These are phyloP conservation scores for Gillenia trifoliata DNA, from an alignment of 306 rosid species.

Conservation along the genomic window DNA sequence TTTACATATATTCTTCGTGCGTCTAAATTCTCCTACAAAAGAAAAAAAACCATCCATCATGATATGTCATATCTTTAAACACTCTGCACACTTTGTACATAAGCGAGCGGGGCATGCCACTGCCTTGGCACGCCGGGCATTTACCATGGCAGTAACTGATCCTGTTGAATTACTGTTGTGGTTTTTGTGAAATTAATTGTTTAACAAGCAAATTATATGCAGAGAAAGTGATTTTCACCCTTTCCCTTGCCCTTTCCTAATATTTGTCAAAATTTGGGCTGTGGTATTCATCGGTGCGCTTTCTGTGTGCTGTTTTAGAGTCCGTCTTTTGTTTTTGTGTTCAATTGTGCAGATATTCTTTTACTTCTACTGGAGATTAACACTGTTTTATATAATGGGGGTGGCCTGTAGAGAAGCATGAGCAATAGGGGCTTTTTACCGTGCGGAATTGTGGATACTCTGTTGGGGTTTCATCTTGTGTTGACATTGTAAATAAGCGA, in stretches of 20 bases:
- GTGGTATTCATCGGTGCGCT: not conserved
- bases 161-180: not conserved
- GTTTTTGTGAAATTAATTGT: not conserved
- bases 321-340: not conserved
- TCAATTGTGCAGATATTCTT: constrained; percentile 66
- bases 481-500: constrained; percentile 60
- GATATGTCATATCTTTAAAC: not conserved
- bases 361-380: constrained; percentile 59
- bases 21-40: not conserved
- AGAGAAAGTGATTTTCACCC: not conserved
- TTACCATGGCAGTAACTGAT: not conserved
- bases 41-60: not conserved
- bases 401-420: constrained; percentile 51
- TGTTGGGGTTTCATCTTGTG: constrained; percentile 36
- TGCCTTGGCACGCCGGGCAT: not conserved
- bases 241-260: too few relatives aligned
- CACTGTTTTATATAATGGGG: constrained; percentile 46
- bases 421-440: constrained; percentile 46
- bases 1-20: not conserved
- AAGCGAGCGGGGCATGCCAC: not conserved
- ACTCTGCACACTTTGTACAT: not conserved
- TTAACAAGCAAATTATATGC: not conserved
- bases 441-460: constrained; percentile 45
- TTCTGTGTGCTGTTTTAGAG: not conserved
- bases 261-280: too few relatives aligned